These are phyloP conservation scores for barley (Hordeum vulgare) DNA, from an alignment of 176 grass and related monocot species.

Conservation along the genomic window DNA sequence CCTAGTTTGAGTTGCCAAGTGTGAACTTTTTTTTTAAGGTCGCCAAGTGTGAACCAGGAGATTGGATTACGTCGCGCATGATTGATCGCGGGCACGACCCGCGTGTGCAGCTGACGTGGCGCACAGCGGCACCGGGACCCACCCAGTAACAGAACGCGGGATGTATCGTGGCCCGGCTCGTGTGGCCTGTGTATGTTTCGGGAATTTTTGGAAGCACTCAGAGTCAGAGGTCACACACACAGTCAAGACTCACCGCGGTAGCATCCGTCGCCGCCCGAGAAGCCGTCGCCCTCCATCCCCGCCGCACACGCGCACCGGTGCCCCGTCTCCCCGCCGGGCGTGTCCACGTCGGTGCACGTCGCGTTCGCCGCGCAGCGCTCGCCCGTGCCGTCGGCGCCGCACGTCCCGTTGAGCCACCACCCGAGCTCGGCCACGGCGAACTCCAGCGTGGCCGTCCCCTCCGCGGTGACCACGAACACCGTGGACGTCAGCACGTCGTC, in stretches of 20 bases:
- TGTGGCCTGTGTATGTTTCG: background rate
- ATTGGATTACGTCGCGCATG: background rate
- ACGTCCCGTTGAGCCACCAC: conserved; percentile 65
- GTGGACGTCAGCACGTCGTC: conserved; percentile 19
- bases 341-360: background rate
- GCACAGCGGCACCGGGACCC: background rate
- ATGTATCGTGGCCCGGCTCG: background rate
- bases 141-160: background rate
- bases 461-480: background rate
- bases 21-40: too few relatives aligned
- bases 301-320: conserved; percentile 30
- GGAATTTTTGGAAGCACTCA: background rate
- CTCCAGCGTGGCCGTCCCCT: background rate
- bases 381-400: background rate
- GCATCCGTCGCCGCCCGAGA: conserved; percentile 49
- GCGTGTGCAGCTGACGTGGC: background rate
- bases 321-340: background rate
- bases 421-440: conserved; percentile 37
- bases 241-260: background rate
- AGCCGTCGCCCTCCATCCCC: conserved; percentile 58
- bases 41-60: conserved; percentile 11
- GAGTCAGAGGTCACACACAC: background rate
- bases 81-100: conserved; percentile 1
- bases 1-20: background rate
- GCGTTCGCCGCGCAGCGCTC: conserved; percentile 36